Evolutionary conservation across 2,329 filamentous ascomycete species (phyloP).

Genomic region (Gnomoniopsis sp.): DNA sequence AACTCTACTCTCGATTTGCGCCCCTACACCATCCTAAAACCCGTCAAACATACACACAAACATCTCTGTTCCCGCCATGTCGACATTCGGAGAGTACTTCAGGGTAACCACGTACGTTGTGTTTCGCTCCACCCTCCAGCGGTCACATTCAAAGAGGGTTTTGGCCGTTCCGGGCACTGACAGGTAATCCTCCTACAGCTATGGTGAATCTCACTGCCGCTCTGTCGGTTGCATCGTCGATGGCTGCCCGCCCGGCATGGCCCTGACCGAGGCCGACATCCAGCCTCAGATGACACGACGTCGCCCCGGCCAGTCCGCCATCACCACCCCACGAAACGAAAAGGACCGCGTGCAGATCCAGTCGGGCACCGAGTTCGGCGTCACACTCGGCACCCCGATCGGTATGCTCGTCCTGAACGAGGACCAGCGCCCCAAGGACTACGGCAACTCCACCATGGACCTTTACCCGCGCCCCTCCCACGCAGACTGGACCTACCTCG

Average conservation of each 20-base stretch:
- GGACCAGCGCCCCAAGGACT: constrained; percentile 90
- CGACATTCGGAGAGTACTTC: constrained; percentile 81
- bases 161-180: not conserved
- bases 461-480: constrained; percentile 86
- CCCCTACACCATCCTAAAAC: no score
- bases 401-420: constrained; percentile 84
- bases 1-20: no score
- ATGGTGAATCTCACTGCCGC: constrained; percentile 86
- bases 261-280: constrained; percentile 80
- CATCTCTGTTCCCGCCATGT: constrained; percentile 67
- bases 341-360: constrained; percentile 90
- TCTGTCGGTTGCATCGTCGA: constrained; percentile 95
- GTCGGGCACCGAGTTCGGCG: constrained; percentile 85
- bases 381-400: constrained; percentile 89
- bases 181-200: constrained; percentile 39
- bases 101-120: constrained; percentile 72
- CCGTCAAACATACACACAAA: no score
- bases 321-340: constrained; percentile 90
- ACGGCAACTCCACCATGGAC: constrained; percentile 86
- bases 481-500: constrained; percentile 94
- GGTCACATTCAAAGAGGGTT: not conserved
- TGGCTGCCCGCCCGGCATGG: constrained; percentile 82
- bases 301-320: constrained; percentile 81
- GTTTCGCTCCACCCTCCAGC: constrained; percentile 15
- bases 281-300: constrained; percentile 92